Evolutionary conservation across 2,329 filamentous ascomycete genomes (phyloP).

Genomic region (Hymenoscyphus fraxineus): DNA sequence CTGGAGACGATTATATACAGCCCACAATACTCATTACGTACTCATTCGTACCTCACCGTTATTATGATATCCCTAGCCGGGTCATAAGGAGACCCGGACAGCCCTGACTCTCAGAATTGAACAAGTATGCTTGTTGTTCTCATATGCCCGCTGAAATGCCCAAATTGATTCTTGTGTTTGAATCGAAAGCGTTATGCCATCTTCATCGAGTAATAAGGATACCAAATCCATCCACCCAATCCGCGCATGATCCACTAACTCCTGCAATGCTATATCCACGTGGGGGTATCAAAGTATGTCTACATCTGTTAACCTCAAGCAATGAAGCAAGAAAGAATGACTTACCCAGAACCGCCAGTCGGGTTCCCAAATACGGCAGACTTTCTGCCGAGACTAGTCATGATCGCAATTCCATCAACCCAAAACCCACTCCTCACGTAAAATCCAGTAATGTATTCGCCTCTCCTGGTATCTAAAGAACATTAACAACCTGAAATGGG

Average conservation of each 20-base stretch:
- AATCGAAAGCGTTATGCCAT: background rate
- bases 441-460: constrained; percentile 86
- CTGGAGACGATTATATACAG: background rate
- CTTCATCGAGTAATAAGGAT: constrained; percentile 69
- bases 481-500: constrained; percentile 1
- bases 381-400: constrained; percentile 83
- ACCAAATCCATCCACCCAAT: constrained; percentile 83
- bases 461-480: constrained; percentile 67
- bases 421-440: constrained; percentile 73
- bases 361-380: constrained; percentile 82
- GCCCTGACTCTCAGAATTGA: background rate
- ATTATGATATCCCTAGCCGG: background rate
- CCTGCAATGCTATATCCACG: constrained; percentile 86
- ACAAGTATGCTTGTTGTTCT: background rate
- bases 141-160: background rate
- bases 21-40: background rate
- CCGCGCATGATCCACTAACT: constrained; percentile 73
- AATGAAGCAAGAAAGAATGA: constrained; percentile 27
- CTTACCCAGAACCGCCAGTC: constrained; percentile 77
- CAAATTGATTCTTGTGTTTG: background rate
- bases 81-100: background rate
- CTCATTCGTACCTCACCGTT: background rate
- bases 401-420: constrained; percentile 84
- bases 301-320: constrained; percentile 39
- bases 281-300: constrained; percentile 84